Conservation (phyloP, 225 moss, liverwort and hornwort genomes). For the Straminergon stramineum region DNA sequence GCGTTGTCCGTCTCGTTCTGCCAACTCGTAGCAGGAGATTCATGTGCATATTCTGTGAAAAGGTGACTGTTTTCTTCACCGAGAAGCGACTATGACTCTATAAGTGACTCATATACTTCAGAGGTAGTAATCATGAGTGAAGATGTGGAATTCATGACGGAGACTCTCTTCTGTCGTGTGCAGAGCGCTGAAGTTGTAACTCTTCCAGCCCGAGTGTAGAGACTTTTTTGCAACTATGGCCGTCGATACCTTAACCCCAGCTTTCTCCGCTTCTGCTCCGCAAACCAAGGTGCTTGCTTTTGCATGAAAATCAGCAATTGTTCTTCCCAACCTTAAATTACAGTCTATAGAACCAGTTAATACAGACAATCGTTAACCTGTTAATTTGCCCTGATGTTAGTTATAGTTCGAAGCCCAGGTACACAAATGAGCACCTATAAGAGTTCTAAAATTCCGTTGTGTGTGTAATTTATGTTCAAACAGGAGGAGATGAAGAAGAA, state of each 20-base stretch:
- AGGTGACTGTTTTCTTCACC: neutral
- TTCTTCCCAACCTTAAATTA: neutral
- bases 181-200: neutral
- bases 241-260: neutral
- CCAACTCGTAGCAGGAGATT: neutral
- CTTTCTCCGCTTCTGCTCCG: neutral
- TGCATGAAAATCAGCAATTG: neutral
- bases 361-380: neutral
- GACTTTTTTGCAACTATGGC: neutral
- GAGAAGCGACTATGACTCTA: too few species aligned
- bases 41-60: neutral
- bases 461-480: neutral
- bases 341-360: neutral
- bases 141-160: neutral
- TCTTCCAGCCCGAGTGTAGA: neutral
- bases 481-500: constrained; percentile 3
- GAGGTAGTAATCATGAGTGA: neutral
- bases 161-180: neutral
- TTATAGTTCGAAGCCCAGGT: neutral
- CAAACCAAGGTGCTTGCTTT: neutral
- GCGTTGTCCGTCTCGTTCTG: neutral
- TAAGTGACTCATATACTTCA: neutral
- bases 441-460: neutral
- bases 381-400: neutral
- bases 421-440: too few species aligned